Evolutionary conservation across 176 grass and related monocot genomes (phyloP).

Genomic region (Themeda triandra): DNA sequence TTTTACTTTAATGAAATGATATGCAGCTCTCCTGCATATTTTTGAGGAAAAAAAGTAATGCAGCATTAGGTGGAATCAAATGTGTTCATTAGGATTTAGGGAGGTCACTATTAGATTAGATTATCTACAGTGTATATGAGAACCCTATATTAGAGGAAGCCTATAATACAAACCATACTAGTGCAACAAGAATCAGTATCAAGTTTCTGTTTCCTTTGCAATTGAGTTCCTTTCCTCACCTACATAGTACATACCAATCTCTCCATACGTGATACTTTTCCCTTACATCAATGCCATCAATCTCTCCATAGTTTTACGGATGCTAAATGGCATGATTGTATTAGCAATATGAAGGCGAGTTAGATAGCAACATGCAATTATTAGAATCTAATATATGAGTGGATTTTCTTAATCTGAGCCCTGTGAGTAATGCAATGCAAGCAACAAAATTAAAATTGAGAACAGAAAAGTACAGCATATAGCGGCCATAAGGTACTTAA

Average conservation of each 20-base stretch:
- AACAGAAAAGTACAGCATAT: conserved; percentile 10
- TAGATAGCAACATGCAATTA: conserved; percentile 9
- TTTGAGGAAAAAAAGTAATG: too few relatives aligned
- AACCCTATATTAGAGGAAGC: too few relatives aligned
- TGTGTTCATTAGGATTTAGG: too few relatives aligned
- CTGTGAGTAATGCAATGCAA: neutral
- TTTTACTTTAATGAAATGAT: too few relatives aligned
- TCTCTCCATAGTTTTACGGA: neutral
- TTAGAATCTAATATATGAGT: neutral
- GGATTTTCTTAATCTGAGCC: neutral
- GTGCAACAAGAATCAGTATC: too few relatives aligned
- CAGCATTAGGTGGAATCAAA: too few relatives aligned
- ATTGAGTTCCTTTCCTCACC: too few relatives aligned
- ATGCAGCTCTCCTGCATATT: too few relatives aligned
- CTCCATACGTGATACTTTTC: neutral
- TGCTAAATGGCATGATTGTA: neutral
- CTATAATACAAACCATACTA: too few relatives aligned
- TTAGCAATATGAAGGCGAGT: neutral
- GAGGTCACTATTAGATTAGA: too few relatives aligned
- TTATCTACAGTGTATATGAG: too few relatives aligned
- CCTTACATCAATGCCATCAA: neutral
- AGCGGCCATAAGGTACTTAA: conserved; percentile 48
- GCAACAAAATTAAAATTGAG: conserved; percentile 5
- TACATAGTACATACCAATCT: neutral
- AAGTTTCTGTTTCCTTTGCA: too few relatives aligned